Conservation (phyloP, 768 basidiomycete species). For the Coprinellus aureogranulatus region DNA sequence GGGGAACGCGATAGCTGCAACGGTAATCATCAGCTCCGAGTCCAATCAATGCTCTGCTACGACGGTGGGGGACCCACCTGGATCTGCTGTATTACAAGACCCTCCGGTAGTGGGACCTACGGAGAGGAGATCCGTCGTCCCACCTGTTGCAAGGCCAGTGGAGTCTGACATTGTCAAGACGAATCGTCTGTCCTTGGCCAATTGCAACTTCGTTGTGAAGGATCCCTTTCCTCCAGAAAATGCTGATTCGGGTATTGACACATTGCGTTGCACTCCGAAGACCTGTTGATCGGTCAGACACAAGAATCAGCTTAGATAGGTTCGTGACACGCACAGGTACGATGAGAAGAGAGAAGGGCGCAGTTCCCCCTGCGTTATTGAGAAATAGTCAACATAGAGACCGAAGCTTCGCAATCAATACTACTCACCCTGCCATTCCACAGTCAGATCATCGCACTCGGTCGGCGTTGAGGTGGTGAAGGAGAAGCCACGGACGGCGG, state of each 20-base stretch:
- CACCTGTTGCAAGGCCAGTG: slow-evolving; percentile 67
- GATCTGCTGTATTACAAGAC: slow-evolving; percentile 49
- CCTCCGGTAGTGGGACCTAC: slow-evolving; percentile 48
- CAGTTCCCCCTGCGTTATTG: slow-evolving; percentile 54
- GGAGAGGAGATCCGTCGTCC: slow-evolving; percentile 46
- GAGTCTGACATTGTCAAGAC: slow-evolving; percentile 70
- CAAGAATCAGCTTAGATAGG: not conserved
- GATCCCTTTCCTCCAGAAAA: slow-evolving; percentile 54
- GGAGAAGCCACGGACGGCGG: slow-evolving; percentile 41
- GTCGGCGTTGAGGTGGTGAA: slow-evolving; percentile 44
- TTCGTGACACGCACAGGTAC: slow-evolving; percentile 43
- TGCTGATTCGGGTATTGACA: slow-evolving; percentile 54
- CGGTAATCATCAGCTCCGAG: not conserved
- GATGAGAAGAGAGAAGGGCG: slow-evolving; percentile 52
- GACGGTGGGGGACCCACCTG: slow-evolving; percentile 26
- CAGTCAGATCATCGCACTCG: slow-evolving; percentile 58
- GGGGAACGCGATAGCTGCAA: slow-evolving; percentile 38
- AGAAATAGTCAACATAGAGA: slow-evolving; percentile 3
- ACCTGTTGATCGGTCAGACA: slow-evolving; percentile 32
- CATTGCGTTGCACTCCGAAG: slow-evolving; percentile 52
- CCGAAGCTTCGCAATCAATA: not conserved
- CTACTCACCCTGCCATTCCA: slow-evolving; percentile 61
- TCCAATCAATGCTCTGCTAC: not conserved
- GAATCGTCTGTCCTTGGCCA: slow-evolving; percentile 38
- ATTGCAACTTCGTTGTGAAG: slow-evolving; percentile 46